A percentile compares a stretch with the other conserved stretches of the same genome.
These are phyloP conservation scores for Penicillium oxalicum DNA, from an alignment of 2,329 filamentous ascomycete species.

Conservation along the genomic window DNA sequence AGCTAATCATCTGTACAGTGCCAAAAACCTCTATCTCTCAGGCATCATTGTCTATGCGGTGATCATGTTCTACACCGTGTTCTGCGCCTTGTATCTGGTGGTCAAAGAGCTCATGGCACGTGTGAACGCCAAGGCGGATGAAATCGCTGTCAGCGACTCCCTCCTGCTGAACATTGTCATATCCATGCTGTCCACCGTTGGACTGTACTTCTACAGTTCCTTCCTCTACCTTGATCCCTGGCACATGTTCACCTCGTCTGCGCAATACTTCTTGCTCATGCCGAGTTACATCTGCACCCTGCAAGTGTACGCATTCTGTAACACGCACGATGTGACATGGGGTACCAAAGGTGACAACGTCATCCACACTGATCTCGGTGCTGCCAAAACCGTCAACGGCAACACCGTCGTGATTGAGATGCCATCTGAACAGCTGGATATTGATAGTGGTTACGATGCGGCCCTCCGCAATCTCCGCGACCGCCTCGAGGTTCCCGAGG, in stretches of 20 bases:
- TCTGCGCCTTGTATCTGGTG: conserved; percentile 83
- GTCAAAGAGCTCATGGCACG: conserved; percentile 64
- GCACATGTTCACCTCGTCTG: conserved; percentile 94
- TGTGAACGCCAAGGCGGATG: conserved; percentile 36
- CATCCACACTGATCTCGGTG: conserved; percentile 83
- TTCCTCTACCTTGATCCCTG: conserved; percentile 96
- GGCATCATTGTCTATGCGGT: conserved; percentile 86
- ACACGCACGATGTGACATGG: conserved; percentile 98
- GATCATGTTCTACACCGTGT: conserved; percentile 94
- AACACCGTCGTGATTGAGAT: conserved; percentile 91
- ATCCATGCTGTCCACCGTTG: conserved; percentile 79
- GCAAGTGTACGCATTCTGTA: conserved; percentile 98
- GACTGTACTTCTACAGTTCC: conserved; percentile 92
- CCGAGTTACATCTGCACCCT: conserved; percentile 94
- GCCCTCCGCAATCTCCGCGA: conserved; percentile 93
- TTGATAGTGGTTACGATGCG: conserved; percentile 95
- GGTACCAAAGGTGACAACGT: conserved; percentile 98
- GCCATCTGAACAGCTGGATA: conserved; percentile 95
- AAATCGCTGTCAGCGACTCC: conserved; percentile 66
- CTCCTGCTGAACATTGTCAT: conserved; percentile 94
- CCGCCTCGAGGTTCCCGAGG: conserved; percentile 69
- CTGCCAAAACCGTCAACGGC: conserved; percentile 69
- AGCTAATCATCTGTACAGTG: conserved; percentile 34
- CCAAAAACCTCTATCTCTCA: conserved; percentile 79
- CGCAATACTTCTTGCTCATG: conserved; percentile 87